These are phyloP conservation scores for Lasiosphaeriaceae sp. DNA, from an alignment of 495 filamentous ascomycete species.

Conservation along the genomic window DNA sequence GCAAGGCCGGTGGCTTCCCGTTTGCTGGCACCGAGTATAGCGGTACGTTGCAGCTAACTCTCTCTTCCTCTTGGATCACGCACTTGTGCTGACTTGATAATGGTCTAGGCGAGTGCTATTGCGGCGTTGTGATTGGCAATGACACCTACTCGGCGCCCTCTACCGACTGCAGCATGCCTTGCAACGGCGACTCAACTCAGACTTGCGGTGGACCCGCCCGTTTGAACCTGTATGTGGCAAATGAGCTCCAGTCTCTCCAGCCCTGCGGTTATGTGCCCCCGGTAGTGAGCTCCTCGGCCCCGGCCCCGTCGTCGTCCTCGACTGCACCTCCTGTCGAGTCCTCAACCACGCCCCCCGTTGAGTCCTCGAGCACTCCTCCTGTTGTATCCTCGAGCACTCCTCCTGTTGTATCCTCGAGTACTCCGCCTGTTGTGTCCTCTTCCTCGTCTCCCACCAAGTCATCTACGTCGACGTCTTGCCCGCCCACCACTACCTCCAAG, in stretches of 20 bases:
- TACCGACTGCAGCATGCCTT: constrained; percentile 40
- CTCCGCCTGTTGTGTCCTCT: not conserved
- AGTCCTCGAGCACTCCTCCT: not conserved
- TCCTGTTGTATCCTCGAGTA: too few species aligned
- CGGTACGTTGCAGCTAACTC: constrained; percentile 26
- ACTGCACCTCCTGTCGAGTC: not conserved
- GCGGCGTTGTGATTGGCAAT: constrained; percentile 46
- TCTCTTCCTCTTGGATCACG: not conserved
- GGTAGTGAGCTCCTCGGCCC: constrained; percentile 13
- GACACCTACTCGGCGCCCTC: constrained; percentile 38
- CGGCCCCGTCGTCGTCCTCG: not conserved
- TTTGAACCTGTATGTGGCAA: constrained; percentile 45
- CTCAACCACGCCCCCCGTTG: not conserved
- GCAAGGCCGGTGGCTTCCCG: constrained; percentile 42
- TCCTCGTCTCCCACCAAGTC: not conserved
- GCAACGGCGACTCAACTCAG: constrained; percentile 44
- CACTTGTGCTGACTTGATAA: not conserved
- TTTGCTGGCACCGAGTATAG: constrained; percentile 51
- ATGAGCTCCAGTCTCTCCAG: constrained; percentile 39
- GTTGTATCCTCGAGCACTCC: not conserved
- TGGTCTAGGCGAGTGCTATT: constrained; percentile 35
- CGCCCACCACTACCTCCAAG: not conserved
- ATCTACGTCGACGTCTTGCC: constrained; percentile 11
- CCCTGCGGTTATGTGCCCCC: constrained; percentile 40
- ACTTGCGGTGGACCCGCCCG: constrained; percentile 43